Evolutionary conservation across 169 alveolate genomes (phyloP), one percentile per base, ranked within the genome.

Genomic region (Babesia ovata): DNA sequence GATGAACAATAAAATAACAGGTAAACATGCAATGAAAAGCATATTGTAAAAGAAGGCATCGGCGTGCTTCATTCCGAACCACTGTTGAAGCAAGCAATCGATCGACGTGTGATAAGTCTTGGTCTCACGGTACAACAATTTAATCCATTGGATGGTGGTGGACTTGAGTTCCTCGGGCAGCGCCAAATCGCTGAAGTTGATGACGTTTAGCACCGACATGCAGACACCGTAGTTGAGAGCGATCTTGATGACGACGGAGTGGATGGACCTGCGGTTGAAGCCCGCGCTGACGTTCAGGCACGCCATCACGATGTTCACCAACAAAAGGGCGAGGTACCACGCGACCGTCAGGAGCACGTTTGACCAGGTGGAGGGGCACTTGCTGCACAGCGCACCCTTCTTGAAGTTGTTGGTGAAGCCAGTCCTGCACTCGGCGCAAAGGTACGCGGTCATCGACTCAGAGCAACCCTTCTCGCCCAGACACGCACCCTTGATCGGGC

Each of bases 261-360:
- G 96, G 26, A 91, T 92, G 17, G 96, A 92, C n/a, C 92, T 61
- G 29, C 96, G 74, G 70, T 92, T 88, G 78, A 81, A 92, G 0
- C 96, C 96, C 36, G 96, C 92, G 44, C 94, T 84, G 6, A 92
- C 92, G 81, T 92, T 92, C 75, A 92, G 82, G 65, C 89, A 86
- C 0, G 96, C 86, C 85, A 92, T 92, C 19, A 89, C 86, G 14
- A 92, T 91, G 85, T 91, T 92, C 50, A 92, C 85, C 58, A 91
- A 58, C 46, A 92, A 63, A 22, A 85, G 70, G 14, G 69, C 88
- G 19, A 92, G 50, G 72, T 88, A 88, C 57, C 86, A 86, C 48
- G 71, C 73, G 24, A 86, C 24, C 39, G 86, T 21, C 28, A 86
- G 52, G 24, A 75, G 28, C 0, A 91, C 61, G 63, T 92, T 92